These are phyloP conservation scores for Fusarium burgessii DNA, from an alignment of 2,329 filamentous ascomycete genomes.

Conservation along the genomic window DNA sequence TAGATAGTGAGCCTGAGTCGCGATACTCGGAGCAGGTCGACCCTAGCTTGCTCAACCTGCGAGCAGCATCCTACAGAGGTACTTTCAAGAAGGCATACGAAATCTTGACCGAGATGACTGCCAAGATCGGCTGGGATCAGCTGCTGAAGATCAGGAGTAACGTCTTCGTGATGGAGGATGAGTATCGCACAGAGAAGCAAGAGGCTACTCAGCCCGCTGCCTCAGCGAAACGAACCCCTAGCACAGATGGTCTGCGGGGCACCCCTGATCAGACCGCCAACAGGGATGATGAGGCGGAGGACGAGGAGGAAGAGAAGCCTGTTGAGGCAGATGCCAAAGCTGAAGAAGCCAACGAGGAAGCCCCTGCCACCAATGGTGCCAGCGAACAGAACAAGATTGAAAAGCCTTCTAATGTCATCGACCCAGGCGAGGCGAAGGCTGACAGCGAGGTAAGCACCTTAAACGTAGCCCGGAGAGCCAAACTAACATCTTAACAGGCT, in stretches of 20 bases:
- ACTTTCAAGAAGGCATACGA: slow-evolving; percentile 96
- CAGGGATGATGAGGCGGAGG: slow-evolving; percentile 55
- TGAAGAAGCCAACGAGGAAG: slow-evolving; percentile 47
- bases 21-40: slow-evolving; percentile 88
- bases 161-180: slow-evolving; percentile 99
- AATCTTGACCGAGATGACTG: slow-evolving; percentile 93
- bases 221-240: slow-evolving; percentile 75
- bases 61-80: slow-evolving; percentile 90
- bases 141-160: slow-evolving; percentile 93
- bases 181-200: slow-evolving; percentile 91
- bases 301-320: slow-evolving; percentile 51
- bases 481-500: slow-evolving; percentile 57
- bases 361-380: slow-evolving; percentile 56
- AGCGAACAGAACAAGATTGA: slow-evolving; percentile 67
- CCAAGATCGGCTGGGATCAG: slow-evolving; percentile 98
- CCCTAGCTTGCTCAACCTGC: slow-evolving; percentile 84
- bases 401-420: slow-evolving; percentile 82
- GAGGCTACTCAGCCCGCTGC: slow-evolving; percentile 62
- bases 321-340: slow-evolving; percentile 43
- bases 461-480: too few relatives aligned
- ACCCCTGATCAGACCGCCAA: slow-evolving; percentile 71
- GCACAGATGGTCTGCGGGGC: slow-evolving; percentile 81
- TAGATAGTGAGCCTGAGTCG: slow-evolving; percentile 89
- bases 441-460: slow-evolving; percentile 72
- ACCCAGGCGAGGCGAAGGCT: slow-evolving; percentile 78